Conservation (phyloP, 2,329 filamentous ascomycete species). For the Colletotrichum incanum region DNA sequence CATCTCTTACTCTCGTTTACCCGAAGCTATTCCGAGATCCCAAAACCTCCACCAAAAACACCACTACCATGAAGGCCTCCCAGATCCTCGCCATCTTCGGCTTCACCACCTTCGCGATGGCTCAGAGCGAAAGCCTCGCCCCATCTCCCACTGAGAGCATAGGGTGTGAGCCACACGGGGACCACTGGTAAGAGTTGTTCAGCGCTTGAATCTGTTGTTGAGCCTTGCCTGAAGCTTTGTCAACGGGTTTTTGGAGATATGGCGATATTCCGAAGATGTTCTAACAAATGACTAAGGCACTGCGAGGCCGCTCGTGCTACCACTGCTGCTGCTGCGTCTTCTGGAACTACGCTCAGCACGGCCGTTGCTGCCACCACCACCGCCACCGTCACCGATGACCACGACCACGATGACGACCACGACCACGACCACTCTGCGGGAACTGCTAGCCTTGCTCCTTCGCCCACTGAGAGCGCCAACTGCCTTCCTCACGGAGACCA, state of each 20-base stretch:
- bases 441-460: not conserved
- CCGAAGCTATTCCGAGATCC: not conserved
- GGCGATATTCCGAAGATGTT: no score
- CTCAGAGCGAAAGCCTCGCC: conserved; percentile 45
- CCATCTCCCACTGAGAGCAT: conserved; percentile 55
- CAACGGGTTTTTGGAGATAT: no score
- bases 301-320: conserved; percentile 33
- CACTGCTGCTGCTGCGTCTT: not conserved
- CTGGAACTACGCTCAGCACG: not conserved
- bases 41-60: not conserved
- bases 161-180: conserved; percentile 56
- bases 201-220: no score
- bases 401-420: not conserved
- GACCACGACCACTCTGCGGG: not conserved
- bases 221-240: no score
- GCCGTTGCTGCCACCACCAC: not conserved
- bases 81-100: conserved; percentile 42
- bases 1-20: no score
- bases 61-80: conserved; percentile 32
- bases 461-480: not conserved
- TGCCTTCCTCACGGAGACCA: not conserved
- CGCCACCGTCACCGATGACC: conserved; percentile 11
- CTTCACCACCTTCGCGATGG: conserved; percentile 26
- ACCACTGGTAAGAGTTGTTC: no score
- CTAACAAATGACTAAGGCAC: no score